Evolutionary conservation across 1,284 basidiomycete genomes (phyloP).

Genomic region (Ustanciosporium gigantosporum): DNA sequence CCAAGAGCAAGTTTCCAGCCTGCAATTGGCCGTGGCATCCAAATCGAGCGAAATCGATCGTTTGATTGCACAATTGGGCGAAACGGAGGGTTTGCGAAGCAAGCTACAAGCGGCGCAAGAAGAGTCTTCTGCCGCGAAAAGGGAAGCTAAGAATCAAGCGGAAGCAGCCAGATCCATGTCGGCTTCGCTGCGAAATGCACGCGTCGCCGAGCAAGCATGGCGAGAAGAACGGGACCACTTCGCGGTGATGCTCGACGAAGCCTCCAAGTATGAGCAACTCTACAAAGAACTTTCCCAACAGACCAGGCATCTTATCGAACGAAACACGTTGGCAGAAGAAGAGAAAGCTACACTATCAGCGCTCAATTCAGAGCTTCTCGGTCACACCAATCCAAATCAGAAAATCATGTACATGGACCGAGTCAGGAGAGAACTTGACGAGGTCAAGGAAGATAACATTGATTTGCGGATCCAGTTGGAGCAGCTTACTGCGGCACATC

Average conservation of each 20-base stretch:
- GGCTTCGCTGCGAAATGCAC: conserved; percentile 20
- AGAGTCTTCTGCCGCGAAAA: conserved; percentile 5
- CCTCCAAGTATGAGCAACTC: conserved; percentile 12
- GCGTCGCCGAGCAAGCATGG: conserved; percentile 21
- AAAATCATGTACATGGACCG: conserved; percentile 43
- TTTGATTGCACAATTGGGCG: conserved; percentile 9
- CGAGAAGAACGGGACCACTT: conserved; percentile 25
- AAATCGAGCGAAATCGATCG: conserved; percentile 16
- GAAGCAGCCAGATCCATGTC: conserved; percentile 15
- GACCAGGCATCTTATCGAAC: conserved; percentile 21
- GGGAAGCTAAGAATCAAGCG: conserved; percentile 8
- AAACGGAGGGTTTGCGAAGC: conserved; percentile 11
- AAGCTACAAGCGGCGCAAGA: conserved; percentile 11
- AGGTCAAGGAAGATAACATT: conserved; percentile 22
- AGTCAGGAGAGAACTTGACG: conserved; percentile 22
- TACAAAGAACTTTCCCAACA: conserved; percentile 29
- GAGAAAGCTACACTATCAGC: conserved; percentile 19
- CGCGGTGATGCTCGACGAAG: conserved; percentile 15
- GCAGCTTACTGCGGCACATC: conserved; percentile 7
- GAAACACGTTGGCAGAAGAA: conserved; percentile 24
- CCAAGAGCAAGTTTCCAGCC: not conserved
- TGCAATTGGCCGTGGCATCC: not conserved
- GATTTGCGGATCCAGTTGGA: conserved; percentile 15
- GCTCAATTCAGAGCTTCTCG: conserved; percentile 28
- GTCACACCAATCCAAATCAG: conserved; percentile 35